Base-by-base conservation (phyloP, 306 rosid species). In the Citrullus colocynthis region DNA sequence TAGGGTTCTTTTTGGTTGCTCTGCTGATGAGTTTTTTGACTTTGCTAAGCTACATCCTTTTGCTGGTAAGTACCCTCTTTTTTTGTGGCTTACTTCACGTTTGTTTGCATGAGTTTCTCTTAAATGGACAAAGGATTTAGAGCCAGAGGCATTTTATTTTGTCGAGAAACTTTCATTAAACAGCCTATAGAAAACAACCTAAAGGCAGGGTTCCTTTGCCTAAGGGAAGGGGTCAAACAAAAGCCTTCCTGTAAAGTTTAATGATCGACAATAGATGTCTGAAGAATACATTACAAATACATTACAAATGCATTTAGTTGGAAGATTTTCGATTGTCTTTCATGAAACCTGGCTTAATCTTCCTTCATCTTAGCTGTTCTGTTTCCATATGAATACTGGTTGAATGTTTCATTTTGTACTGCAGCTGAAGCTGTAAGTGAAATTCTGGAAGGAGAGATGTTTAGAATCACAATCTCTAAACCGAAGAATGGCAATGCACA, bases 21-120 rank as follows among this genome's bases (percentile, higher is more conserved):
- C 94, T 56, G 97, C 92, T 7, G 92, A 90, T 73, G 89, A 90
- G 48, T 89, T 88, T 45, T 93, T 90, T 60, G 56, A 90, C 76
- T 93, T 93, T 39, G 90, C 94, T 80, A 88, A 89, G 75, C 83
- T 87, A 57, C 93, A 86, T 79, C 94, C 96, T 13, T 87, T 83
- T 65, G 83, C 96, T 51, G 92, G 92, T 87, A 78, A 51, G 55
- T 18, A 32, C 32, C 60, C 48, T 63, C 14, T 57, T 11, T 36
- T 39, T 7, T 20, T 42, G 44, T 67, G 13, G 39, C 17, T 9
- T 44, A 13, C 16, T 14, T 34, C 55, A 41, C 15, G 4, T 16
- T 37, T 13, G 49, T 63, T 63, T 63, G 44, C 44, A 15, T 32
- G 44, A 17, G 24, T 17, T 65, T 65, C 15, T 65, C 30, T 17